Base-by-base conservation (phyloP, 2,329 filamentous ascomycete species). In the Fusarium sp. region DNA sequence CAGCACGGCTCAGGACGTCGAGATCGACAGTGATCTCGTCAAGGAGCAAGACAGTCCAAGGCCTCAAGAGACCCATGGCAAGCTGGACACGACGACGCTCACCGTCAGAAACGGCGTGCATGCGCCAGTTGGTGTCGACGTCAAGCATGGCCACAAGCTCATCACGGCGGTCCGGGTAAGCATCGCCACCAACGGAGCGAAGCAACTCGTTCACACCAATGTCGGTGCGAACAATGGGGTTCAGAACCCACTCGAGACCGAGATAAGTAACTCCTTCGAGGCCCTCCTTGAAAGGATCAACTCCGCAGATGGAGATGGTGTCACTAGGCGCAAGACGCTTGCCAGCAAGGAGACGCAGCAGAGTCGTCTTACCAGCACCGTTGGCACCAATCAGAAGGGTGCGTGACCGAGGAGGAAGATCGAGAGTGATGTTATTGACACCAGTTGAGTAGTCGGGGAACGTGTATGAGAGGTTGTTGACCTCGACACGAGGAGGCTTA, bases 11-110 rank as follows among this genome's bases (percentile, higher is more conserved):
- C 63, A 98, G 86, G 60, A 99, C 87, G 80, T 99, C 96, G 65
- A 99, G 84, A 79, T 99, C 96, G 10, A 99, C 96, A 1, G 96
- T 99, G 79, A 98, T 97, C 80, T 98, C 95, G 78, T 99, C 96
- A 40, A 99, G 87, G 54, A 99, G 85, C 28, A 99, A 84, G 5
- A 99, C 91, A 13, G 89, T 90, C 96, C 96, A 99, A 1, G 96
- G 96, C 5, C 95, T 86, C 44, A 99, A 81, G 10, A 99, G 84
- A 0, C 96, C 96, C 96, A 99, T 99, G 65, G 95, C 95, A 9
- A 99, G 86, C 83, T 99, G 96, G 7, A 99, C 96, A 18, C 96
- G 87, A 17, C 96, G 87, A 17, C 96, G 84, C 84, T 99, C 96
- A 52, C 96, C 96, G 76, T 99, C 96, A 2, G 90, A 94, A 7